Conservation (phyloP, 2,329 filamentous ascomycete species). For the Pyrenochaeta sp. region DNA sequence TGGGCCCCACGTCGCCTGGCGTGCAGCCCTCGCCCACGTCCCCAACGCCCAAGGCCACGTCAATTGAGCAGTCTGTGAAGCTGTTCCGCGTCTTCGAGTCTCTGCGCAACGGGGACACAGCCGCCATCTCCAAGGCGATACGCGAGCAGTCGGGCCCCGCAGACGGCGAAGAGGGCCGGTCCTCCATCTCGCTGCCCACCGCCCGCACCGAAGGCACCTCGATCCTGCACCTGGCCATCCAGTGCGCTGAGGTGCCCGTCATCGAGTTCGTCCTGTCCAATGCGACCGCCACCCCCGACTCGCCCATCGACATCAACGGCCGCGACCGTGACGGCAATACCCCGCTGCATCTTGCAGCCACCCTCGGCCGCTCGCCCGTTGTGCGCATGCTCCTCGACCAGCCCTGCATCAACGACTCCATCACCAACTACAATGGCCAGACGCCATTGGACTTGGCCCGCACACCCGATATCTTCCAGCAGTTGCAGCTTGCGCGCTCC, state of each 20-base stretch:
- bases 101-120: constrained; percentile 86
- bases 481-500: constrained; percentile 87
- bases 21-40: constrained; percentile 29
- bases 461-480: constrained; percentile 94
- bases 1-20: constrained; percentile 28
- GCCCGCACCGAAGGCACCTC: constrained; percentile 77
- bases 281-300: constrained; percentile 58
- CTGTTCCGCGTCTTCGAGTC: constrained; percentile 96
- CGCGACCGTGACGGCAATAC: constrained; percentile 95
- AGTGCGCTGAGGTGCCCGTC: constrained; percentile 91
- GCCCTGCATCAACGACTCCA: constrained; percentile 83
- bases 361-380: constrained; percentile 78
- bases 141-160: constrained; percentile 62
- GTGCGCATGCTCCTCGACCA: constrained; percentile 86
- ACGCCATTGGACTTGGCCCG: constrained; percentile 87
- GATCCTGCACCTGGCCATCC: constrained; percentile 90
- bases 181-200: constrained; percentile 52
- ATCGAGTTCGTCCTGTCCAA: constrained; percentile 91
- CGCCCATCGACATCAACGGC: constrained; percentile 82
- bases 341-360: constrained; percentile 84
- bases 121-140: constrained; percentile 86
- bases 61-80: constrained; percentile 89
- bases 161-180: constrained; percentile 64
- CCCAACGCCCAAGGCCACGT: constrained; percentile 48
- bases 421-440: constrained; percentile 84